Conservation (phyloP, 768 basidiomycete genomes). For the Tremella mesenterica region DNA sequence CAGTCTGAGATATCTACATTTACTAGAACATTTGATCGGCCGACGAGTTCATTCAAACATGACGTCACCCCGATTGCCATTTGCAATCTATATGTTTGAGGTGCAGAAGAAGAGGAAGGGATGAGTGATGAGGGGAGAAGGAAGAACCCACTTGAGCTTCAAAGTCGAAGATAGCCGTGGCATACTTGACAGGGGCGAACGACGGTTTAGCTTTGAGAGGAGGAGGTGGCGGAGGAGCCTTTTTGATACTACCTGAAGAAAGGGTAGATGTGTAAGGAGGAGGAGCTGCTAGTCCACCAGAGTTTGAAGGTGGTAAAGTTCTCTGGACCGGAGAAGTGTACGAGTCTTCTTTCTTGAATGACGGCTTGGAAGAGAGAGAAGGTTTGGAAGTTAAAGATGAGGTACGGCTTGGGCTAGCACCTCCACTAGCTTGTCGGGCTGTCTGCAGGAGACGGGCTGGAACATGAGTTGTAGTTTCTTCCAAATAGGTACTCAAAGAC, state of each 20-base stretch:
- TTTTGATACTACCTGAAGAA: constrained; percentile 53
- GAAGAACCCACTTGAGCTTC: constrained; percentile 61
- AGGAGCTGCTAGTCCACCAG: constrained; percentile 26
- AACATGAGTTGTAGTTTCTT: background rate
- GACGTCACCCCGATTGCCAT: no score
- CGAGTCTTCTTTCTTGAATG: constrained; percentile 49
- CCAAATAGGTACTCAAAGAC: no score
- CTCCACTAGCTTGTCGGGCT: background rate
- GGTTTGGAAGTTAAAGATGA: constrained; percentile 19
- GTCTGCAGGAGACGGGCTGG: background rate
- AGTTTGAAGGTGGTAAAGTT: background rate
- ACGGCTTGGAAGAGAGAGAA: constrained; percentile 10
- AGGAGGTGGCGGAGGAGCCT: constrained; percentile 84
- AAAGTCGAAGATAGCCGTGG: constrained; percentile 91
- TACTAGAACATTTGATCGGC: no score
- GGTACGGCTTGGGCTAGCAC: constrained; percentile 10
- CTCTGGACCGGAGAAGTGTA: constrained; percentile 28
- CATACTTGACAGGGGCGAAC: constrained; percentile 60
- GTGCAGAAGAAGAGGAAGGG: background rate
- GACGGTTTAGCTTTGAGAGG: constrained; percentile 83
- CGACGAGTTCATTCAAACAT: no score
- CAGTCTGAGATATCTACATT: background rate
- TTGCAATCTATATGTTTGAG: no score
- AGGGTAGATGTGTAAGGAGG: constrained; percentile 51
- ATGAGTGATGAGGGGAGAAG: background rate